phyloP scores from a whole-genome alignment of 2,329 filamentous ascomycete genomes.

The Aspergillus terreus region DNA sequence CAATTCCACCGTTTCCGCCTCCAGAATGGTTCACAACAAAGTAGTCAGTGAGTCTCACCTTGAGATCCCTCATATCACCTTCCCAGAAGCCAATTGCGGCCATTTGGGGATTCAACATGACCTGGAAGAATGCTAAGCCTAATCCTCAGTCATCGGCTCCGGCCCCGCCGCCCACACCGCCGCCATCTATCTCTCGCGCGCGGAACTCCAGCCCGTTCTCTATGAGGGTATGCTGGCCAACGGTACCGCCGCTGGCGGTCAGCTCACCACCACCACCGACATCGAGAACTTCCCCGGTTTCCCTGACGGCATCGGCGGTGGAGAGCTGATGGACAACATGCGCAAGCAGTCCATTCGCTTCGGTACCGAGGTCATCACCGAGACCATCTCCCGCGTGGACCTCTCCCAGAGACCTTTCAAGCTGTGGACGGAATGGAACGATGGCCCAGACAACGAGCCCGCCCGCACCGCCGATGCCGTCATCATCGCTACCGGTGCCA shows the following conservation, averaged over 20 bases:
- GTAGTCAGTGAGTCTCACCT: slow-evolving; percentile 68
- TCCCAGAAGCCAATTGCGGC: neutral
- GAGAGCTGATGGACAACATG: slow-evolving; percentile 94
- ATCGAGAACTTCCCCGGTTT: slow-evolving; percentile 98
- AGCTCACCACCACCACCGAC: slow-evolving; percentile 97
- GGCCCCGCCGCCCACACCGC: slow-evolving; percentile 97
- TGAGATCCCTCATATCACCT: neutral
- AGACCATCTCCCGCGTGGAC: slow-evolving; percentile 88
- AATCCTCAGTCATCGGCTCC: slow-evolving; percentile 69
- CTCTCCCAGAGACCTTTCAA: slow-evolving; percentile 81
- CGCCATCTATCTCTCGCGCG: slow-evolving; percentile 90
- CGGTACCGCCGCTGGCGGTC: slow-evolving; percentile 90
- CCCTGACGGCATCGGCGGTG: slow-evolving; percentile 79
- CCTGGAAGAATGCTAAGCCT: slow-evolving; percentile 5
- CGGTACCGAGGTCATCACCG: slow-evolving; percentile 87
- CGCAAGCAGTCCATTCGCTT: slow-evolving; percentile 84
- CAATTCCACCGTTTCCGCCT: slow-evolving; percentile 27
- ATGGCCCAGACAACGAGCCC: slow-evolving; percentile 64
- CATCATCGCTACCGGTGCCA: slow-evolving; percentile 94
- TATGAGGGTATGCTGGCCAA: slow-evolving; percentile 99
- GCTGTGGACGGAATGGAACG: slow-evolving; percentile 86
- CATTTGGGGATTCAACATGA: neutral
- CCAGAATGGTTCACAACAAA: slow-evolving; percentile 80
- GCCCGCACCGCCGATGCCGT: slow-evolving; percentile 82
- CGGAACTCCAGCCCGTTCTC: slow-evolving; percentile 88